Conservation (phyloP, 306 rosid species). For the Betula pendula region DNA sequence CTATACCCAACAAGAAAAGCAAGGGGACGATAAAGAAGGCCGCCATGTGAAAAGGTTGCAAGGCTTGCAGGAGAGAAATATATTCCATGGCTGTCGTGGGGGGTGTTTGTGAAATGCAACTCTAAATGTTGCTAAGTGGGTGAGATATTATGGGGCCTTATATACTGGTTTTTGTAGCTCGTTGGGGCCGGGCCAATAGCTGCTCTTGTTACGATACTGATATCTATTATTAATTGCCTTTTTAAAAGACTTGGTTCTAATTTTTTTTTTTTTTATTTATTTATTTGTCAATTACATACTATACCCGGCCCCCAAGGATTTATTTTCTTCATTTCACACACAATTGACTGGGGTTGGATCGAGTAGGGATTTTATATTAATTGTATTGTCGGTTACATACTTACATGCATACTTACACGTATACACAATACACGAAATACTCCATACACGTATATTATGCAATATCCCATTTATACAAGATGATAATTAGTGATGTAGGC, state of each 20-base stretch:
- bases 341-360: too few relatives aligned
- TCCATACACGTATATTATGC: too few relatives aligned
- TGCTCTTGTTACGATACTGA: background rate
- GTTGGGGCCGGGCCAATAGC: background rate
- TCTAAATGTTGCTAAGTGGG: slow-evolving; percentile 37
- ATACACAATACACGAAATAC: too few relatives aligned
- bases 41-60: slow-evolving; percentile 30
- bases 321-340: too few relatives aligned
- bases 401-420: too few relatives aligned
- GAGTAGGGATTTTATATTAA: too few relatives aligned
- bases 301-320: too few relatives aligned
- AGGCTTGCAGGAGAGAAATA: slow-evolving; percentile 22
- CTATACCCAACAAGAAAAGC: slow-evolving; percentile 28
- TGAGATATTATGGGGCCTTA: slow-evolving; percentile 19
- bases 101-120: slow-evolving; percentile 31
- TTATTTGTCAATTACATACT: too few relatives aligned
- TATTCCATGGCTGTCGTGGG: slow-evolving; percentile 34
- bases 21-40: slow-evolving; percentile 34
- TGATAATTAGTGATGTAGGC: too few relatives aligned
- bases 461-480: too few relatives aligned
- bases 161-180: slow-evolving; percentile 7
- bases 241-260: background rate
- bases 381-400: too few relatives aligned
- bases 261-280: too few relatives aligned
- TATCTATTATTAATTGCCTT: background rate